Base-by-base conservation (phyloP, 2,329 filamentous ascomycete species). In the Thyridium curvatum region DNA sequence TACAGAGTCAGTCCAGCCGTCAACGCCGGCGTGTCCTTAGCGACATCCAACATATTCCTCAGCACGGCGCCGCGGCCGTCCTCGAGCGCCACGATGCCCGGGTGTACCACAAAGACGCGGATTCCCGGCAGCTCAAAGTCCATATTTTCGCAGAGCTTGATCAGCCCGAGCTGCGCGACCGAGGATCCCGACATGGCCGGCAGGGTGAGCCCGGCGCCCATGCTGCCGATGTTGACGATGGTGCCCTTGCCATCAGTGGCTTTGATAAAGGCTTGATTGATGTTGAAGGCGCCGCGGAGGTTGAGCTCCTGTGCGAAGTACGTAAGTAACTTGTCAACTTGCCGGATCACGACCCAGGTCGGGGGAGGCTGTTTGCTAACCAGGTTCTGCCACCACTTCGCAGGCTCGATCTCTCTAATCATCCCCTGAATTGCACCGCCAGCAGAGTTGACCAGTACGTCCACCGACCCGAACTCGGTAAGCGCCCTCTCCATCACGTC, bases 1-100 rank as follows among this genome's bases (percentile, higher is more conserved):
- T 55, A 60, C 4, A 57, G 30, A 0, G 56, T 54, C 9, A 60
- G 42, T 31, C 55, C 56, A 2, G 52, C 59, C 2, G 56, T 52
- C 30, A 62, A 45, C 3, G 44, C 48, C 2, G 38, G 48, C 36
- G 55, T 55, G 41, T 61, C 59, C 30, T 52, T 53, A 1, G 56
- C 54, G 38, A 54, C 61, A 2, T 48, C 57, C 1, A 35, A 16
- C 5, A 42, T 21, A 5, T 38, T 40, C 14, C 48, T 42, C 14
- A 53, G 32, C 8, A 50, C 40, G 30, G 41, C 39, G 5, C 52
- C 48, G 14, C 49, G 45, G 12, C 45, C 43, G 13, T 30, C 38
- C 29, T 47, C 42, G 9, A 46, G 44, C 32, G 47, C 43, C 9
- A 56, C 52, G 10, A 55, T 46, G 15, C 54, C 53, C 8, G 55